Conservation (phyloP, 495 filamentous ascomycete genomes). For the Aspergillus haitiensis region DNA sequence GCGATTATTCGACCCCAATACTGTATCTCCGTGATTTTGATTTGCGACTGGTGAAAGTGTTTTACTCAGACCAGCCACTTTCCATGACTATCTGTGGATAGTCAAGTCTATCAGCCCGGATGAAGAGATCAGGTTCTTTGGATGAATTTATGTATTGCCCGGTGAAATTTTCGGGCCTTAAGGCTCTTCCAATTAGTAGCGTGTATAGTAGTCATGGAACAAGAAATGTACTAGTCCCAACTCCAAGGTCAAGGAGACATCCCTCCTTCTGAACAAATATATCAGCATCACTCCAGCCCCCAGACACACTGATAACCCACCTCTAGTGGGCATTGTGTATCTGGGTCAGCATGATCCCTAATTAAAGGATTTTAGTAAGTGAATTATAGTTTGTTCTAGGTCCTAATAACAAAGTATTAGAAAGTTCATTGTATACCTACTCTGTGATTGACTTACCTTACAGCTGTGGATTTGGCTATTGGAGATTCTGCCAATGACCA, state of each 20-base stretch:
- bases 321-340: slow-evolving; percentile 10
- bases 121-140: slow-evolving; percentile 10
- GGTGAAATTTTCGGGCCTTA: slow-evolving; percentile 1
- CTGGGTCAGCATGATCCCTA: slow-evolving; percentile 3
- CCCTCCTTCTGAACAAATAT: background rate
- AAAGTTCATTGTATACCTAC: background rate
- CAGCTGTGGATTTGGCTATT: background rate
- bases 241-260: slow-evolving; percentile 4
- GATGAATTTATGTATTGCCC: slow-evolving; percentile 1
- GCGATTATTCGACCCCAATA: too few species aligned
- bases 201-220: background rate
- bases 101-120: background rate
- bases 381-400: slow-evolving; percentile 6
- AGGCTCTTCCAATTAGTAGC: background rate
- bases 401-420: background rate
- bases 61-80: slow-evolving; percentile 6
- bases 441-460: background rate
- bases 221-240: slow-evolving; percentile 7
- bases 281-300: background rate
- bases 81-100: slow-evolving; percentile 4
- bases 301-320: background rate
- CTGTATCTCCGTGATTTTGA: too few species aligned
- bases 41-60: too few species aligned
- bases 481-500: slow-evolving; percentile 3
- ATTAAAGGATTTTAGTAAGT: background rate